phyloP scores from a whole-genome alignment of 2,329 filamentous ascomycete genomes.

The Fonsecaea pedrosoi region DNA sequence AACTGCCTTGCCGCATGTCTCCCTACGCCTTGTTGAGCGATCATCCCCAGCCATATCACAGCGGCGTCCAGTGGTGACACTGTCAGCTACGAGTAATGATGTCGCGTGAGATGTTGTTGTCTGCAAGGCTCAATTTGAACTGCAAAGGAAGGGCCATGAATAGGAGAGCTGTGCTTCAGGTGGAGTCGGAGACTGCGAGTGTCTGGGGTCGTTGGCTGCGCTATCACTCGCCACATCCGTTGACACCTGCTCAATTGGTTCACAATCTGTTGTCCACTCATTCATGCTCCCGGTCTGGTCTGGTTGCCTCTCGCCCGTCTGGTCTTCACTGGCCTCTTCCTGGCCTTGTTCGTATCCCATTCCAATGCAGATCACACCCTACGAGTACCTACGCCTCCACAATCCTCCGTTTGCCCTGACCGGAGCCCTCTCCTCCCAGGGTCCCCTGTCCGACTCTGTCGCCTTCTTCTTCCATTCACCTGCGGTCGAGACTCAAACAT shows the following conservation, averaged over 20 bases:
- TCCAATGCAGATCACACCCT: slow-evolving; percentile 17
- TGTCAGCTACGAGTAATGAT: background rate
- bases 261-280: background rate
- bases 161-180: slow-evolving; percentile 23
- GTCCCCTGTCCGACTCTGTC: background rate
- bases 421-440: background rate
- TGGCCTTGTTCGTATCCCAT: slow-evolving; percentile 6
- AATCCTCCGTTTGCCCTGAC: slow-evolving; percentile 4
- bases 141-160: background rate
- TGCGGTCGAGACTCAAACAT: slow-evolving; percentile 7
- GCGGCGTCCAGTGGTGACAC: background rate
- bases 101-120: background rate
- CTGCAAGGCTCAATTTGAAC: slow-evolving; percentile 11
- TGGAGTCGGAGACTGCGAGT: slow-evolving; percentile 8
- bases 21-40: background rate
- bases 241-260: background rate
- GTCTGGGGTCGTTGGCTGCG: slow-evolving; percentile 5
- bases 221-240: slow-evolving; percentile 9
- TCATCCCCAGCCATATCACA: background rate
- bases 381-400: slow-evolving; percentile 7
- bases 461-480: slow-evolving; percentile 5
- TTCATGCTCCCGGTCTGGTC: background rate
- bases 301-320: background rate
- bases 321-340: slow-evolving; percentile 15
- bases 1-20: background rate